Evolutionary conservation across 192 early-diverging fungal genomes (phyloP).

Genomic region (Backusella sp.): DNA sequence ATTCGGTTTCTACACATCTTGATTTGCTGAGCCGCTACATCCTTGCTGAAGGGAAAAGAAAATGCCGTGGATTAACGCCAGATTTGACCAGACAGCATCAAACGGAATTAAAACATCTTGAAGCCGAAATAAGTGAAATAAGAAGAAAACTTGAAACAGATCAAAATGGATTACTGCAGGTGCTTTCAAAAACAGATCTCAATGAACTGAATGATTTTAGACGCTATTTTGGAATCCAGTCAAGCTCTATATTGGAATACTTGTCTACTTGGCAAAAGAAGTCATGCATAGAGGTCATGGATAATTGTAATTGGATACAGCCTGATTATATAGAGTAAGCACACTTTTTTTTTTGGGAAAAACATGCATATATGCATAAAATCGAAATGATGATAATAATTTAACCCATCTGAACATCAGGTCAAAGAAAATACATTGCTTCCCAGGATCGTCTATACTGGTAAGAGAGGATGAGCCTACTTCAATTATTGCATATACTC

Average conservation of each 20-base stretch:
- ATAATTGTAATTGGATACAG: slow-evolving; percentile 41
- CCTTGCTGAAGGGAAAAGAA: neutral
- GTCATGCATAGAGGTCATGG: slow-evolving; percentile 21
- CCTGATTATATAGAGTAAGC: slow-evolving; percentile 55
- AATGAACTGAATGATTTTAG: slow-evolving; percentile 54
- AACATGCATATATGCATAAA: neutral
- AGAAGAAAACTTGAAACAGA: slow-evolving; percentile 21
- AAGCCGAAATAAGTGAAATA: neutral
- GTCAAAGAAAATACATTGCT: slow-evolving; percentile 57
- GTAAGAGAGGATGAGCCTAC: slow-evolving; percentile 87
- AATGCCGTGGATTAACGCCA: neutral
- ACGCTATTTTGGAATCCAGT: slow-evolving; percentile 36
- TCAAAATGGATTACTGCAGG: slow-evolving; percentile 33
- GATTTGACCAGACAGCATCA: neutral
- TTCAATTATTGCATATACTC: slow-evolving; percentile 88
- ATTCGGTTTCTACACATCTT: neutral
- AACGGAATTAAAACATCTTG: neutral
- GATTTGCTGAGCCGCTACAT: neutral
- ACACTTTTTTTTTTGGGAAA: neutral
- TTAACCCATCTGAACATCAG: neutral
- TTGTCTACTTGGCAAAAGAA: slow-evolving; percentile 53
- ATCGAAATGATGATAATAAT: neutral
- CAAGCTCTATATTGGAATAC: slow-evolving; percentile 37
- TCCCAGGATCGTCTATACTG: slow-evolving; percentile 79
- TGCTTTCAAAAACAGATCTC: slow-evolving; percentile 27